Evolutionary conservation across 805 yeast genomes (phyloP).

Genomic region (Priceomyces melissophilus): DNA sequence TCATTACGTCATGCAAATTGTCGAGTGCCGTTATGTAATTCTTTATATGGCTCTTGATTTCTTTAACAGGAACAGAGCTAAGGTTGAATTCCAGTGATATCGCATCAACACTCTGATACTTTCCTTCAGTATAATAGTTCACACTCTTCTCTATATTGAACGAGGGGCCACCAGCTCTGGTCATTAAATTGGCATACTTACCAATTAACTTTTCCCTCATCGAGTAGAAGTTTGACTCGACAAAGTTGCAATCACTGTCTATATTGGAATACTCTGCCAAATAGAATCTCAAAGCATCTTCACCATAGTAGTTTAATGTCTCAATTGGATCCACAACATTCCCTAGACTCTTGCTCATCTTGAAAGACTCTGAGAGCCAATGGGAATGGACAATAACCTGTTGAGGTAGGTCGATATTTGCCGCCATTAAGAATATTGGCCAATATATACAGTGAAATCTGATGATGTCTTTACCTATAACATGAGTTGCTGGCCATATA

Average conservation of each 20-base stretch:
- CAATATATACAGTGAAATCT: slow-evolving; percentile 90
- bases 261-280: slow-evolving; percentile 72
- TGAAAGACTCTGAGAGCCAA: slow-evolving; percentile 85
- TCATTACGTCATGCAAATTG: slow-evolving; percentile 35
- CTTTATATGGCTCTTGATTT: slow-evolving; percentile 12
- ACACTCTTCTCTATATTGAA: slow-evolving; percentile 55
- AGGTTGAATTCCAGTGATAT: slow-evolving; percentile 4
- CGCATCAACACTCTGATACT: slow-evolving; percentile 19
- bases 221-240: slow-evolving; percentile 49
- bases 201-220: slow-evolving; percentile 68
- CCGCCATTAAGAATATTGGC: slow-evolving; percentile 90
- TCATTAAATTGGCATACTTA: slow-evolving; percentile 76
- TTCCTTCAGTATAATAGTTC: slow-evolving; percentile 17
- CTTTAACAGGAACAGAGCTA: slow-evolving; percentile 6
- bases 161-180: slow-evolving; percentile 68
- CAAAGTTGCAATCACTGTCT: slow-evolving; percentile 76
- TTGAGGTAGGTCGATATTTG: slow-evolving; percentile 64
- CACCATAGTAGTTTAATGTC: slow-evolving; percentile 60
- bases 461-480: slow-evolving; percentile 88
- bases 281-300: slow-evolving; percentile 72
- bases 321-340: slow-evolving; percentile 89
- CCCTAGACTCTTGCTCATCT: slow-evolving; percentile 91
- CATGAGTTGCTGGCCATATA: slow-evolving; percentile 71
- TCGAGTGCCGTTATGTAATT: slow-evolving; percentile 32
- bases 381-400: slow-evolving; percentile 88